These are phyloP conservation scores for Chalaropsis thielavioides DNA, from an alignment of 2,329 filamentous ascomycete genomes.

Conservation along the genomic window DNA sequence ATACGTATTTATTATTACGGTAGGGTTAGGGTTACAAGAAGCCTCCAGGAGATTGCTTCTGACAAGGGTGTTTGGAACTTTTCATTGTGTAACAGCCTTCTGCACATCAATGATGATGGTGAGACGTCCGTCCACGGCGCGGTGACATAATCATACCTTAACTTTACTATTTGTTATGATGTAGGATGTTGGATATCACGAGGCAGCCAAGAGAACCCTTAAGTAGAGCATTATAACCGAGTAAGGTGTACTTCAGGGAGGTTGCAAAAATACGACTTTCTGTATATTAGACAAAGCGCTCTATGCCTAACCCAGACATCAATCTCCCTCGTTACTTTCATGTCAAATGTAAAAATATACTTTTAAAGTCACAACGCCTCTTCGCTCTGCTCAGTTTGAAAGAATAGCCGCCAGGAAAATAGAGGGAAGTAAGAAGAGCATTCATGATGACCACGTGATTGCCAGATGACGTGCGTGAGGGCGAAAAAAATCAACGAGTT, in stretches of 20 bases:
- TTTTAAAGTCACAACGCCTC: constrained; percentile 12
- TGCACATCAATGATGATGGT: too few relatives aligned
- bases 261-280: background rate
- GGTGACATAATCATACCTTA: too few relatives aligned
- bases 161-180: too few relatives aligned
- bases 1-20: background rate
- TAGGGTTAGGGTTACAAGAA: background rate
- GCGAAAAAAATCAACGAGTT: constrained; percentile 16
- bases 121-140: too few relatives aligned
- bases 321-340: background rate
- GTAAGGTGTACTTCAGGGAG: background rate
- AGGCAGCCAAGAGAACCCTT: too few relatives aligned
- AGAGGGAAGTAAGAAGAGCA: background rate
- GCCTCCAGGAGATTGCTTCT: too few relatives aligned
- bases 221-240: too few relatives aligned
- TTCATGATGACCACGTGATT: constrained; percentile 3
- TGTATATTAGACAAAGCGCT: background rate
- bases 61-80: too few relatives aligned
- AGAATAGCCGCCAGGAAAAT: constrained; percentile 10
- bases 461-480: background rate
- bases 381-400: constrained; percentile 2
- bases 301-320: background rate
- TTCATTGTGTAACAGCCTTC: too few relatives aligned
- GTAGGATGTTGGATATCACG: too few relatives aligned
- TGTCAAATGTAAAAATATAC: background rate